Percentiles rank a stretch among this genome's conserved stretches.
These are phyloP conservation scores for Stromatinia cepivora DNA, from an alignment of 2,329 filamentous ascomycete species.

Conservation along the genomic window DNA sequence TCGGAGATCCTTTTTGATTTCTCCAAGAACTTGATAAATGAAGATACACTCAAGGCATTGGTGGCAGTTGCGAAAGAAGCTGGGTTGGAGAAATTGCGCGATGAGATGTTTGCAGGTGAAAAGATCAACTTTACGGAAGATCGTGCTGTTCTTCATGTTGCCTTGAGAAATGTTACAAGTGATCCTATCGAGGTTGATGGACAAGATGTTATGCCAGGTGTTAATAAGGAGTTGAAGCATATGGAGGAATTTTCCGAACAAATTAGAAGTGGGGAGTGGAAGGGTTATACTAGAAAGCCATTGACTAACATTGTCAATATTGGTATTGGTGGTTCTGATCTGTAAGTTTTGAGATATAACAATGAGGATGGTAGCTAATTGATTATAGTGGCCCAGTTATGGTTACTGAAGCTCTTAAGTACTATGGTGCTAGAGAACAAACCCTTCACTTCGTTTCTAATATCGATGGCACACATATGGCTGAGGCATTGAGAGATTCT, in stretches of 20 bases:
- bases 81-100: slow-evolving; percentile 85
- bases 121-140: slow-evolving; percentile 99
- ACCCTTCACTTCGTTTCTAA: slow-evolving; percentile 99
- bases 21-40: slow-evolving; percentile 96
- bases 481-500: slow-evolving; percentile 83
- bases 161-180: slow-evolving; percentile 85
- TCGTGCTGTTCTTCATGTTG: slow-evolving; percentile 92
- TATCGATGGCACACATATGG: slow-evolving; percentile 97
- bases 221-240: slow-evolving; percentile 88
- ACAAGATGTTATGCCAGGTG: slow-evolving; percentile 88
- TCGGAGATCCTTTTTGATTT: slow-evolving; percentile 96
- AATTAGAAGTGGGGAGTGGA: slow-evolving; percentile 93
- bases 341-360: slow-evolving; percentile 61
- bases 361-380: slow-evolving; percentile 30
- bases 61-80: slow-evolving; percentile 91
- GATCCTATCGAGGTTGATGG: slow-evolving; percentile 84
- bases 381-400: slow-evolving; percentile 85
- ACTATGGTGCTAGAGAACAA: slow-evolving; percentile 82
- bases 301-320: slow-evolving; percentile 96
- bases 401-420: slow-evolving; percentile 96
- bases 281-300: slow-evolving; percentile 95
- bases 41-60: slow-evolving; percentile 85
- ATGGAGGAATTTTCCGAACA: slow-evolving; percentile 99
- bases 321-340: slow-evolving; percentile 95
- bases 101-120: slow-evolving; percentile 96